Evolutionary conservation across 306 rosid genomes (phyloP).

Genomic region (Cicer yamashitae): DNA sequence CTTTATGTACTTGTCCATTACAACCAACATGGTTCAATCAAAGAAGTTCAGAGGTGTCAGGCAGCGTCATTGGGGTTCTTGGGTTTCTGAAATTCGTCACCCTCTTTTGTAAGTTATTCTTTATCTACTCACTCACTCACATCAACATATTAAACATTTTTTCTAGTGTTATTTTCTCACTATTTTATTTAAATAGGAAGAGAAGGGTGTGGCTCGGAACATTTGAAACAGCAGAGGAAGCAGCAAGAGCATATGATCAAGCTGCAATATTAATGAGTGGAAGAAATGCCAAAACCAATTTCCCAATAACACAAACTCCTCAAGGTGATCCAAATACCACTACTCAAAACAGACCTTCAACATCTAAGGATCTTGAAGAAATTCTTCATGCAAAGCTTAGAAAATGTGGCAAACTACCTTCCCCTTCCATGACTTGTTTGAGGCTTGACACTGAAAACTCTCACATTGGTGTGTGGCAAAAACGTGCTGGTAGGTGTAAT

Average conservation of each 20-base stretch:
- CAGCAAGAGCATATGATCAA: slow-evolving; percentile 97
- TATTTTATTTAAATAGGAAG: slow-evolving; percentile 57
- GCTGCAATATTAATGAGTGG: slow-evolving; percentile 96
- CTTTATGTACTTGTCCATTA: slow-evolving; percentile 43
- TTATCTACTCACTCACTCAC: not conserved
- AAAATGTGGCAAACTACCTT: slow-evolving; percentile 69
- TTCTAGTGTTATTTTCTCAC: not conserved
- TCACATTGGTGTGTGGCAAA: slow-evolving; percentile 91
- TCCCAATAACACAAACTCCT: slow-evolving; percentile 60
- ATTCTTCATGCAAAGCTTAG: slow-evolving; percentile 82
- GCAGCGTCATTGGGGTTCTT: slow-evolving; percentile 99
- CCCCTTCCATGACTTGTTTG: slow-evolving; percentile 91
- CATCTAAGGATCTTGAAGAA: slow-evolving; percentile 64
- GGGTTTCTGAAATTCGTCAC: slow-evolving; percentile 99
- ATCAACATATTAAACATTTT: not conserved
- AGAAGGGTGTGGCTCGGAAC: slow-evolving; percentile 99
- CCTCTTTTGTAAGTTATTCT: slow-evolving; percentile 73
- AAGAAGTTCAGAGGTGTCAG: slow-evolving; percentile 99
- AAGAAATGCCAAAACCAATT: slow-evolving; percentile 91
- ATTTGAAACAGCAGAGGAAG: slow-evolving; percentile 97
- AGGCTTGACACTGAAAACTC: slow-evolving; percentile 88
- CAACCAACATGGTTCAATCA: slow-evolving; percentile 78
- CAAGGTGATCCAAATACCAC: slow-evolving; percentile 41
- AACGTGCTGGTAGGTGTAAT: slow-evolving; percentile 64
- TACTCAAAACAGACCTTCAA: slow-evolving; percentile 30